Base-by-base conservation (phyloP, 1,139 yeast genomes). In the Tardiomyces digboiensis region DNA sequence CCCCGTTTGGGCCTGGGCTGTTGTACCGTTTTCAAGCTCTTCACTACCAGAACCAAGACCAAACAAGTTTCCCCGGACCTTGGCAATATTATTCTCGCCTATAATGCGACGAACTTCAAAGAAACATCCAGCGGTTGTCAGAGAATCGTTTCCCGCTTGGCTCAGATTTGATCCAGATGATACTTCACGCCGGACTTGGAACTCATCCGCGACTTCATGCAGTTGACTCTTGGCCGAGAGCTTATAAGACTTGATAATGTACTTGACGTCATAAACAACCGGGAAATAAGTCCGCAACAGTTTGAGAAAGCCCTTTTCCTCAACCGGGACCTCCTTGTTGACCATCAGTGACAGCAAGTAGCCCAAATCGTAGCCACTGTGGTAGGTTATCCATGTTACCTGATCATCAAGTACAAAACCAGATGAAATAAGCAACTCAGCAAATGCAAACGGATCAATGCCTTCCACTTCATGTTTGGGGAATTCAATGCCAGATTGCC, bases 341-440 rank as follows among this genome's bases (percentile, higher is more conserved):
- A 82, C 77, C 61, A 91, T 71, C 51, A 88, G 71, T 45, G 95
- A 80, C 36, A 88, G 68, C 51, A 91, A 70, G 62, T 89, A 89
- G 1, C 98, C 98, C 60, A 89, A 76, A 64, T 91, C 98, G 64
- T 91, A 91, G 14, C 97, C 98, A 1, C 67, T 56, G 62, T 91
- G 97, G 65, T 82, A 91, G 50, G 95, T 83, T 45, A 88, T 73
- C 98, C 98, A 91, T 46, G 82, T 78, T 43, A 86, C 76, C 26
- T 80, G 72, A 23, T 76, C 73, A 52, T 86, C 81, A 53, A 91
- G 69, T 36, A 89, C 76, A 48, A 91, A 69, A 0, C 98, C 98
- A 45, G 95, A 83, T 48, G 87, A 88, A 49, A 85, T 82, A 56
- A 91, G 70, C 46, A 85, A 68, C 61, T 88, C 95, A 12, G 95